These are phyloP conservation scores for Toxoplasma gondii DNA, from an alignment of 169 alveolate genomes.

Conservation along the genomic window DNA sequence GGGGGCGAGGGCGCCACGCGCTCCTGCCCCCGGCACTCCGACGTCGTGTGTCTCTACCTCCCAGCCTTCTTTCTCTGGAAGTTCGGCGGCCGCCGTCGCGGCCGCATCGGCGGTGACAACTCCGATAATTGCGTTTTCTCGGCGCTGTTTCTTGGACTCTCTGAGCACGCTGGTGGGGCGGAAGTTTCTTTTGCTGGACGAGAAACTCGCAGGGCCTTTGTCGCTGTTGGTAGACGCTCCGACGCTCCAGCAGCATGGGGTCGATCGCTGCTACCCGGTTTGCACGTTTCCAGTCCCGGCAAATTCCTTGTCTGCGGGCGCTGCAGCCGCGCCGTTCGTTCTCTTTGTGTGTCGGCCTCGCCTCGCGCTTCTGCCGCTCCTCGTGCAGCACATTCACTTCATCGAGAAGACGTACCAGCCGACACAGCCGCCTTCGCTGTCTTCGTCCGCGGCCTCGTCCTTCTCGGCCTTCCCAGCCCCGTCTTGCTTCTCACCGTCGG, in stretches of 20 bases:
- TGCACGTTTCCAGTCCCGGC: slow-evolving; percentile 42
- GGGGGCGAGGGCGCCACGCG: not conserved
- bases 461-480: slow-evolving; percentile 48
- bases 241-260: slow-evolving; percentile 66
- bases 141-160: slow-evolving; percentile 46
- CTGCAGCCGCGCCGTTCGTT: slow-evolving; percentile 52
- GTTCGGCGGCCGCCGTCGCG: not conserved
- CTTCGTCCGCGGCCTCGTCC: not conserved
- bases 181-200: slow-evolving; percentile 55
- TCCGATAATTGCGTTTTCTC: not conserved
- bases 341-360: slow-evolving; percentile 59
- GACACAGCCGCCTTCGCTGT: slow-evolving; percentile 47
- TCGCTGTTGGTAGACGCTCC: slow-evolving; percentile 46
- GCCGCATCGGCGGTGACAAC: slow-evolving; percentile 16
- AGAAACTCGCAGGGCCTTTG: slow-evolving; percentile 54
- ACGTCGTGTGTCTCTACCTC: no score
- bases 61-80: no score
- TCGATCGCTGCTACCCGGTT: slow-evolving; percentile 62
- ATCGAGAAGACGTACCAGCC: slow-evolving; percentile 50
- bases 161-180: slow-evolving; percentile 48
- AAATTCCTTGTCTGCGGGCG: slow-evolving; percentile 22
- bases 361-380: slow-evolving; percentile 52
- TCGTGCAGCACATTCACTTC: slow-evolving; percentile 37
- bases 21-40: not conserved
- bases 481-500: slow-evolving; percentile 23